Base-by-base conservation (phyloP, 768 basidiomycete species). In the Lentinula sp. region DNA sequence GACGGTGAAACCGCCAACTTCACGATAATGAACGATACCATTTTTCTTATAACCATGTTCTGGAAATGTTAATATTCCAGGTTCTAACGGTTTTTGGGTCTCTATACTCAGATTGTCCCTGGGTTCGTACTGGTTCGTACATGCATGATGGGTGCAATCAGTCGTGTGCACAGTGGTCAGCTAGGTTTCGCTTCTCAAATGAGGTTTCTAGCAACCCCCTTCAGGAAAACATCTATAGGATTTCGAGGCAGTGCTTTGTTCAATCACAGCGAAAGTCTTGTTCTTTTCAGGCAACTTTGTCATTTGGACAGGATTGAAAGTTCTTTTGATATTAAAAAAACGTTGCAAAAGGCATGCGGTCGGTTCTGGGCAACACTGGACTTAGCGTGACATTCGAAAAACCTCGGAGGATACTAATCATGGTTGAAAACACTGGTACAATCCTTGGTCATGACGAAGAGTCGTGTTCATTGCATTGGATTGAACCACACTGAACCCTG, bases 301-400 rank as follows among this genome's bases (percentile, higher is more conserved):
- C 46, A 48, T 48, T 48, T 48, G 46, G 46, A 48, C 46, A 48
- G n/a, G 20, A 48, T 15, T 48, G 23, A 48, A 23, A 48, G 46
- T 20, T 48, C 20, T 23, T 43, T 61, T 60, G 69, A 73, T 69
- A 81, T 81, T 74, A 81, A 80, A 78, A 73, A 70, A 77, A 79
- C 79, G 80, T 76, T 79, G 78, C 73, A 71, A 57, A 62, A 68
- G 36, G 46, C 58, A 32, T 48, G 58, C 45, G 58, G 48, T 46
- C 55, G 55, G 35, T 32, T 37, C 46, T 48, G 46, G 46, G 20
- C 46, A 46, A 28, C 23, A 28, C 45, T 35, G 59, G 50, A 23
- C 35, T 42, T 49, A 28, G 59, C 46, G 46, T 35, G 43, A 59
- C 6, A 48, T 52, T 60, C 35, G 39, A 46, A 9, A 57, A 54